Conservation (phyloP, 225 moss, liverwort and hornwort species). For the Pseudisothecium myosuroides region DNA sequence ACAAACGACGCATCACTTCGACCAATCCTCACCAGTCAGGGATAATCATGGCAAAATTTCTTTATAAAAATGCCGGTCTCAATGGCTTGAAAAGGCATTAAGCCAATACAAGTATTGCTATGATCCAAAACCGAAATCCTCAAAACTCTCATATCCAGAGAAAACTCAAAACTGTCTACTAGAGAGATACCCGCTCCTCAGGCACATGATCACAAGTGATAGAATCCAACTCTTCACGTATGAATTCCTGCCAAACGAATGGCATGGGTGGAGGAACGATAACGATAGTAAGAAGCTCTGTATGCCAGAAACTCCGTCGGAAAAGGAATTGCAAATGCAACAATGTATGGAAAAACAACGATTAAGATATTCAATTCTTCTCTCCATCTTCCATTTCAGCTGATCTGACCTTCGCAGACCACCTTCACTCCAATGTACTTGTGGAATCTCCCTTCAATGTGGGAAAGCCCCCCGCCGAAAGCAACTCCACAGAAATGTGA, state of each 20-base stretch:
- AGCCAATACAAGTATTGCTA: background rate
- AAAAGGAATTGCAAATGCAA: background rate
- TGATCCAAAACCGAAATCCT: background rate
- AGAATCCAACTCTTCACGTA: background rate
- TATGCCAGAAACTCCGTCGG: background rate
- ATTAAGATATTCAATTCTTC: background rate
- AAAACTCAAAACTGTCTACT: background rate
- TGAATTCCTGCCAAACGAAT: background rate
- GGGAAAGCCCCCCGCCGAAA: background rate
- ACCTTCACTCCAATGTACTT: background rate
- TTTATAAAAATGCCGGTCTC: background rate
- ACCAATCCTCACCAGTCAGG: background rate
- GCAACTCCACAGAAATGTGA: background rate
- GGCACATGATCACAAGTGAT: background rate
- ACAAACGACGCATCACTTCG: background rate
- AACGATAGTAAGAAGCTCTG: background rate
- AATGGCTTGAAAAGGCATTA: background rate
- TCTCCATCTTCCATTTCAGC: background rate
- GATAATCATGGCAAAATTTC: background rate
- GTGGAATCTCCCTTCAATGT: background rate
- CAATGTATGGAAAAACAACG: background rate
- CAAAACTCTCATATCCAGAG: background rate
- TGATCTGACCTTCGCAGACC: background rate
- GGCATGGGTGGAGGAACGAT: background rate
- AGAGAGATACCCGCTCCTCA: background rate